Conservation (phyloP, 768 basidiomycete species). For the Suillus plorans region DNA sequence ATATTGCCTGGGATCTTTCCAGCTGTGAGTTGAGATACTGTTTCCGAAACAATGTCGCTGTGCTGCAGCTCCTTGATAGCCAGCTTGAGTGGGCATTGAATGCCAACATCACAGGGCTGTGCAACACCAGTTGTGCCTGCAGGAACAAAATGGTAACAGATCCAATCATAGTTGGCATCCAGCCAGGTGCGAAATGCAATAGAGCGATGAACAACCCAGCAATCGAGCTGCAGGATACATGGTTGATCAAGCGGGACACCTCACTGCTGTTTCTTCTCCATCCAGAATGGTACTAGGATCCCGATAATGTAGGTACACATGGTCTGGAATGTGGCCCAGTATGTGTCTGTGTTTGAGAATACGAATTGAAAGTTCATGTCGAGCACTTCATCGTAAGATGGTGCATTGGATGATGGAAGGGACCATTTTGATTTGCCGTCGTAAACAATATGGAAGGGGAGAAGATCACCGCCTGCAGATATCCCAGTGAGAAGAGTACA, state of each 20-base stretch:
- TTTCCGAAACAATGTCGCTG: too few species aligned
- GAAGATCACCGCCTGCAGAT: conserved; percentile 22
- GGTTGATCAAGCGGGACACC: background rate
- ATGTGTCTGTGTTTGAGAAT: too few species aligned
- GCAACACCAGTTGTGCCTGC: conserved; percentile 1
- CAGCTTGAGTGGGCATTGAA: conserved; percentile 37
- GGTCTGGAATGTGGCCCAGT: too few species aligned
- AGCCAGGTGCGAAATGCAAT: conserved; percentile 3
- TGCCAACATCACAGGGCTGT: conserved; percentile 12
- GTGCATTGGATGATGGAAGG: too few species aligned
- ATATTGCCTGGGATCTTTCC: conserved; percentile 11
- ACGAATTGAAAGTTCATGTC: too few species aligned
- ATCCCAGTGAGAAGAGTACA: conserved; percentile 36
- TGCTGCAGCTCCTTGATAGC: conserved; percentile 17
- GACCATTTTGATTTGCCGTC: too few species aligned
- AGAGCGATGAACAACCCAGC: conserved; percentile 2
- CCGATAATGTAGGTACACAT: too few species aligned
- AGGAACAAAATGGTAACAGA: background rate
- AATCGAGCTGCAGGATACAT: conserved; percentile 6
- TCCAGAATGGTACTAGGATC: too few species aligned
- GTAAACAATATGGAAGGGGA: conserved; percentile 16
- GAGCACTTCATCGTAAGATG: too few species aligned
- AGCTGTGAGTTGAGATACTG: background rate
- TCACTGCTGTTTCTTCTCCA: too few species aligned
- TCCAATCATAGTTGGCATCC: background rate